These are phyloP conservation scores for Exophiala spinifera DNA, from an alignment of 2,329 filamentous ascomycete species.

Conservation along the genomic window DNA sequence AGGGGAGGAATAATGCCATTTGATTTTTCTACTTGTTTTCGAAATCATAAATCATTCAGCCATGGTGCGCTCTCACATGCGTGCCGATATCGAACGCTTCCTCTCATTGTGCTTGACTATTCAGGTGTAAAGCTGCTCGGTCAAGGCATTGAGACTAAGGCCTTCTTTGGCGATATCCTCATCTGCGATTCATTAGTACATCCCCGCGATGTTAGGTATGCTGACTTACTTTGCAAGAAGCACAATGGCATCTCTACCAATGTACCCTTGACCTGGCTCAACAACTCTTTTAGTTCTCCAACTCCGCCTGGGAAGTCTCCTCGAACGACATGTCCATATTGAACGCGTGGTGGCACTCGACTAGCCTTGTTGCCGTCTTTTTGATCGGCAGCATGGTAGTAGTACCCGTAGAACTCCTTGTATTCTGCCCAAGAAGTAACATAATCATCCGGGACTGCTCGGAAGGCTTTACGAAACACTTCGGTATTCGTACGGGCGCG, in stretches of 20 bases:
- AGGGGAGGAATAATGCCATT: too few relatives aligned
- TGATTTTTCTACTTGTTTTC: neutral
- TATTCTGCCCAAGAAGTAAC: slow-evolving; percentile 61
- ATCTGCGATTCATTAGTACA: slow-evolving; percentile 50
- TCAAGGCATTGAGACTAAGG: slow-evolving; percentile 67
- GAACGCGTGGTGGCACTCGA: slow-evolving; percentile 58
- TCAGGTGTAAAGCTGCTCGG: slow-evolving; percentile 69
- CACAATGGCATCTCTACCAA: slow-evolving; percentile 87
- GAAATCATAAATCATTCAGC: slow-evolving; percentile 5
- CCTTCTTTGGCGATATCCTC: slow-evolving; percentile 85
- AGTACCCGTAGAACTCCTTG: slow-evolving; percentile 61
- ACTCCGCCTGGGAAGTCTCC: slow-evolving; percentile 70
- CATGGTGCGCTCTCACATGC: neutral
- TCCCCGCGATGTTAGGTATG: too few relatives aligned
- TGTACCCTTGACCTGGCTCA: slow-evolving; percentile 65
- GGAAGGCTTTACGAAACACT: slow-evolving; percentile 60
- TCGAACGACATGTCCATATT: slow-evolving; percentile 83
- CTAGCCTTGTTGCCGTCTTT: slow-evolving; percentile 42
- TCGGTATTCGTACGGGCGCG: slow-evolving; percentile 59
- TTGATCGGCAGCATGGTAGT: slow-evolving; percentile 49
- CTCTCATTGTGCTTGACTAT: neutral
- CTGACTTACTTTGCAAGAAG: slow-evolving; percentile 58
- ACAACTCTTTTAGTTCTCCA: slow-evolving; percentile 67
- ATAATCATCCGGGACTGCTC: slow-evolving; percentile 58
- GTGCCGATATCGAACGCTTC: neutral